Evolutionary conservation across 306 rosid genomes (phyloP), one percentile per base, ranked within the genome.

Genomic region (Bauhinia variegata): DNA sequence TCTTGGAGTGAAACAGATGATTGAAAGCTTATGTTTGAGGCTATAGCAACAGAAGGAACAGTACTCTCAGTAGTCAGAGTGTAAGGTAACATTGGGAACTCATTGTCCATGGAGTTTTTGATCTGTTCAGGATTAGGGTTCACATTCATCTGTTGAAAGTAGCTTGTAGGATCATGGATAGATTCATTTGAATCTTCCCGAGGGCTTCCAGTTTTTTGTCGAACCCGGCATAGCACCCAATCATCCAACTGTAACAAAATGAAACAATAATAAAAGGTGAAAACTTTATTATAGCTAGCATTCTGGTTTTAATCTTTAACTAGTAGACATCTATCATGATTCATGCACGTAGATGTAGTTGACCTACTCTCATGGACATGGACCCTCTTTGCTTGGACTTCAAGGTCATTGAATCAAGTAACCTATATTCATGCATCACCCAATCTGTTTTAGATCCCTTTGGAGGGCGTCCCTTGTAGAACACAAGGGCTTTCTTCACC

Each of bases 371-470:
- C 87, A 86, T 80, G 14, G 80, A 71, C 53, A 80, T 67, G 44
- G 92, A 84, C 49, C 81, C 80, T 61, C 55, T 78, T 74, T 62
- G 77, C 55, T 69, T 82, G 28, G 75, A 54, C 30, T 55, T 77
- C 31, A 78, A 76, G 64, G 76, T 62, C 43, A 79, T 67, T 23
- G 86, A 61, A 58, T 87, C 85, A n/a, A 70, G 91, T 83, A 83
- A 54, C 71, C 95, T 75, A 51, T 89, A 87, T 78, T 87, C 92
- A 16, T 86, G 82, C 95, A 89, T 89, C 77, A 85, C 79, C 95
- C 96, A 89, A 0, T 87, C 86, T 0, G 95, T 83, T 76, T 89
- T 85, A 49, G 80, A 65, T 4, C 96, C 96, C 63, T 85, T 89
- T 0, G 86, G 91, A 3, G 96, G 87, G n/a, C 82, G 84, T 0